These are phyloP conservation scores for Meripilus lineatus DNA, from an alignment of 1,284 basidiomycete species.

Conservation along the genomic window DNA sequence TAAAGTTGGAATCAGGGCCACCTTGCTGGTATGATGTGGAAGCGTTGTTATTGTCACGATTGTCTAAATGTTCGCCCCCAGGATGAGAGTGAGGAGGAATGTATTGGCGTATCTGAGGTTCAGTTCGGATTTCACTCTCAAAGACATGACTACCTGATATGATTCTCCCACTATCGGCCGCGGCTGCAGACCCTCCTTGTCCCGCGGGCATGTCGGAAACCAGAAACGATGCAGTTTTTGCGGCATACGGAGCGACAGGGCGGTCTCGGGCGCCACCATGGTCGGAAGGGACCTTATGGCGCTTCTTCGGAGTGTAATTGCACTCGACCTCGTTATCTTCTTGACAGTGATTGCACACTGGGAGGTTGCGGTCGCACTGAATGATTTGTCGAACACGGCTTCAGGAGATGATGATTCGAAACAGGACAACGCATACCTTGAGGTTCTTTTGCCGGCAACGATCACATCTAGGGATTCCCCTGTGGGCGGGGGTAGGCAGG, in stretches of 20 bases:
- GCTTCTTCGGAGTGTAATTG: slow-evolving; percentile 66
- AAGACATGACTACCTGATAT: slow-evolving; percentile 18
- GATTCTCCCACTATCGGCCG: slow-evolving; percentile 10
- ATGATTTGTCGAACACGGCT: not conserved
- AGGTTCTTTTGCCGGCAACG: slow-evolving; percentile 59
- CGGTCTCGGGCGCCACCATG: slow-evolving; percentile 34
- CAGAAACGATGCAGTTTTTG: slow-evolving; percentile 48
- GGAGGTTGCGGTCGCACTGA: slow-evolving; percentile 65
- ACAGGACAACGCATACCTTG: slow-evolving; percentile 42
- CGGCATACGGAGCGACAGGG: slow-evolving; percentile 35
- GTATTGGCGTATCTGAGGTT: slow-evolving; percentile 26
- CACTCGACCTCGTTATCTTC: slow-evolving; percentile 48
- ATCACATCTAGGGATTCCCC: slow-evolving; percentile 70
- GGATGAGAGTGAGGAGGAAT: slow-evolving; percentile 23
- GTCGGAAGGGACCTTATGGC: slow-evolving; percentile 50
- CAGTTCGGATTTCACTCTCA: slow-evolving; percentile 23
- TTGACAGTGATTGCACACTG: slow-evolving; percentile 61
- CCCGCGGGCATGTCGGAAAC: slow-evolving; percentile 35
- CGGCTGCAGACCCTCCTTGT: slow-evolving; percentile 12
- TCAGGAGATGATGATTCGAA: too few species aligned
- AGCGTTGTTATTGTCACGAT: slow-evolving; percentile 21
- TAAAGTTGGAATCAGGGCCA: slow-evolving; percentile 23
- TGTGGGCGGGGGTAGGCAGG: slow-evolving; percentile 65
- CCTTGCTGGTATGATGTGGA: slow-evolving; percentile 21
- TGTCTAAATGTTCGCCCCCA: too few species aligned